These are phyloP conservation scores for Acrodontium crateriforme DNA, from an alignment of 2,329 filamentous ascomycete species.

Conservation along the genomic window DNA sequence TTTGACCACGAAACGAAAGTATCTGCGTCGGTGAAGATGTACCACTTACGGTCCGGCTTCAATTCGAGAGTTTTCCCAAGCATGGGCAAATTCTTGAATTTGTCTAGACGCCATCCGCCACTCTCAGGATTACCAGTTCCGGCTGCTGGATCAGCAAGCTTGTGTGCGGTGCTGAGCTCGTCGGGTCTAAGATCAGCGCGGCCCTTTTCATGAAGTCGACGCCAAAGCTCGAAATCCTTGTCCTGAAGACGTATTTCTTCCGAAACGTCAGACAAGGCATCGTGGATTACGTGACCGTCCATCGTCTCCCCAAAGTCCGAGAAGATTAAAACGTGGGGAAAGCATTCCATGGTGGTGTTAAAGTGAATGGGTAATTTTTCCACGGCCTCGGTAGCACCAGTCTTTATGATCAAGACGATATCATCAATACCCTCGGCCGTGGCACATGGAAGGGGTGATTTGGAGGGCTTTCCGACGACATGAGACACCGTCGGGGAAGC, in stretches of 20 bases:
- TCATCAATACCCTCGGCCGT: slow-evolving; percentile 19
- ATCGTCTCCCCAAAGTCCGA: slow-evolving; percentile 41
- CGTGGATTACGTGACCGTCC: slow-evolving; percentile 22
- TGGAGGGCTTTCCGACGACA: not conserved
- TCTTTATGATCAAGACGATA: slow-evolving; percentile 41
- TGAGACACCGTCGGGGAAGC: no score
- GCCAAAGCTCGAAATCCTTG: slow-evolving; percentile 21
- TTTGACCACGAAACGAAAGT: slow-evolving; percentile 40
- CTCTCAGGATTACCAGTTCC: slow-evolving; percentile 3
- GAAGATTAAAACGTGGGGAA: slow-evolving; percentile 40
- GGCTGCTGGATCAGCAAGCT: slow-evolving; percentile 2
- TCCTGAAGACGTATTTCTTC: slow-evolving; percentile 12
- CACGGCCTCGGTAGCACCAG: slow-evolving; percentile 40
- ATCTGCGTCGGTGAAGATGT: slow-evolving; percentile 43
- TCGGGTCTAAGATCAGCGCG: slow-evolving; percentile 14
- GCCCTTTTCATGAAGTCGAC: slow-evolving; percentile 17
- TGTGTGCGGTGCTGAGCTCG: slow-evolving; percentile 6
- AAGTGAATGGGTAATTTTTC: slow-evolving; percentile 41
- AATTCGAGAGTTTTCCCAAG: slow-evolving; percentile 22
- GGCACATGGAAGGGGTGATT: no score
- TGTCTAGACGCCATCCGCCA: slow-evolving; percentile 20
- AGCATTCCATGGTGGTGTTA: slow-evolving; percentile 38
- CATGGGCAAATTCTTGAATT: slow-evolving; percentile 27
- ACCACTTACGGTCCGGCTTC: slow-evolving; percentile 38
- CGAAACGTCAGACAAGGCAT: slow-evolving; percentile 19